Percentiles rank a stretch among this genome's conserved stretches.
These are phyloP conservation scores for Oehlia diaphana DNA, from an alignment of 192 early-diverging fungal species.

Conservation along the genomic window DNA sequence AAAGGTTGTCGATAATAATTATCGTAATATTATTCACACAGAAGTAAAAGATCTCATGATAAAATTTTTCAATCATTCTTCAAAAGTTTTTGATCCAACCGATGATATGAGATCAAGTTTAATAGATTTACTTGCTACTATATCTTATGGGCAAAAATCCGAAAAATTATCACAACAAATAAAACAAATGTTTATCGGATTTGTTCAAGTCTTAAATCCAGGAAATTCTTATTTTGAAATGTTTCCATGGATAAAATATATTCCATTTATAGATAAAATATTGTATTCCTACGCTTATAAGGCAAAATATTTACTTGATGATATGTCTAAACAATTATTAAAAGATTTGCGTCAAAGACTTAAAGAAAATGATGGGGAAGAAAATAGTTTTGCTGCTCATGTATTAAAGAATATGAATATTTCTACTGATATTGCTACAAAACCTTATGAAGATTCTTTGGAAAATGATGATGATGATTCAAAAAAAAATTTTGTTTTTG, in stretches of 20 bases:
- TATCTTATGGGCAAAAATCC: neutral
- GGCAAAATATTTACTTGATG: neutral
- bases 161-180: neutral
- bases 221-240: neutral
- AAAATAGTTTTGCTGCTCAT: slow-evolving; percentile 1
- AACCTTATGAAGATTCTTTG: neutral
- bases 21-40: neutral
- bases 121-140: neutral
- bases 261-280: neutral
- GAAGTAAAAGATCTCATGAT: neutral
- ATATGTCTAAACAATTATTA: neutral
- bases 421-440: neutral
- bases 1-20: neutral
- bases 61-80: neutral
- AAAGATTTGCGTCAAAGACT: neutral
- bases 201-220: neutral
- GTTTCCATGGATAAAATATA: neutral
- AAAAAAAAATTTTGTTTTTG: neutral
- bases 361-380: neutral
- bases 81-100: neutral
- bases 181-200: neutral
- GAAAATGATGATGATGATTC: neutral
- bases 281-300: neutral
- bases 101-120: neutral
- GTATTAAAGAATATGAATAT: neutral